A percentile compares a stretch with the other conserved stretches of the same genome.
Evolutionary conservation across 2,329 filamentous ascomycete species (phyloP).

Genomic region (Aspergillus bombycis): DNA sequence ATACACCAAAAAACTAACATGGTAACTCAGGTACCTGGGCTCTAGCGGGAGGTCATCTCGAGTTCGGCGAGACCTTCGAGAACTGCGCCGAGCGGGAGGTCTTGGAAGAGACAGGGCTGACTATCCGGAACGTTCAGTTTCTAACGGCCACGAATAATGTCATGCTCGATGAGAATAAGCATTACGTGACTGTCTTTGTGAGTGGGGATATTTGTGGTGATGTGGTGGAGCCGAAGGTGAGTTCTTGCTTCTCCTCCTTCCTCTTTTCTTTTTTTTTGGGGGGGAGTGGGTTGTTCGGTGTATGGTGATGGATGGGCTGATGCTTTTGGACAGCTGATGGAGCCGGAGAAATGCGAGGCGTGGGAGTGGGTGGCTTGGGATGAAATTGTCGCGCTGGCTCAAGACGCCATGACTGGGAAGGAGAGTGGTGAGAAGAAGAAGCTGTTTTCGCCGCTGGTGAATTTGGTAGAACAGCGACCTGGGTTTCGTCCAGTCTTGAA

Average conservation of each 20-base stretch:
- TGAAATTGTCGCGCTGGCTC: conserved; percentile 33
- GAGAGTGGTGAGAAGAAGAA: background rate
- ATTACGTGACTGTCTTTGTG: conserved; percentile 76
- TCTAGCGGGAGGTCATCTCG: conserved; percentile 75
- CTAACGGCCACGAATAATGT: conserved; percentile 68
- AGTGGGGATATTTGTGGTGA: conserved; percentile 54
- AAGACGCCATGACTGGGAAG: background rate
- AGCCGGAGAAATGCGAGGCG: conserved; percentile 57
- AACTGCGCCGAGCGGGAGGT: conserved; percentile 68
- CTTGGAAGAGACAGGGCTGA: conserved; percentile 70
- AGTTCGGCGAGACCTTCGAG: conserved; percentile 65
- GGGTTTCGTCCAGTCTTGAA: background rate
- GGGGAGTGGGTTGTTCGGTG: conserved; percentile 3
- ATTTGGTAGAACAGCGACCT: background rate
- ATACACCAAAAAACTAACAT: background rate
- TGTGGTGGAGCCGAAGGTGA: conserved; percentile 56
- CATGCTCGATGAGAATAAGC: conserved; percentile 61
- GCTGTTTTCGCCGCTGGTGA: background rate
- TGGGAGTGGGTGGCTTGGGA: conserved; percentile 59
- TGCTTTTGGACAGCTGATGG: conserved; percentile 27
- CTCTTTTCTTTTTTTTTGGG: conserved; percentile 8
- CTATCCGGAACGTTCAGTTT: conserved; percentile 56
- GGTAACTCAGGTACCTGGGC: conserved; percentile 58
- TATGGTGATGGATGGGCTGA: background rate
- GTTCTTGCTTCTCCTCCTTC: conserved; percentile 25